Evolutionary conservation across 345 rosid species (phyloP), one percentile per base, ranked within the genome.

Genomic region (Carallia pectinifolia): DNA sequence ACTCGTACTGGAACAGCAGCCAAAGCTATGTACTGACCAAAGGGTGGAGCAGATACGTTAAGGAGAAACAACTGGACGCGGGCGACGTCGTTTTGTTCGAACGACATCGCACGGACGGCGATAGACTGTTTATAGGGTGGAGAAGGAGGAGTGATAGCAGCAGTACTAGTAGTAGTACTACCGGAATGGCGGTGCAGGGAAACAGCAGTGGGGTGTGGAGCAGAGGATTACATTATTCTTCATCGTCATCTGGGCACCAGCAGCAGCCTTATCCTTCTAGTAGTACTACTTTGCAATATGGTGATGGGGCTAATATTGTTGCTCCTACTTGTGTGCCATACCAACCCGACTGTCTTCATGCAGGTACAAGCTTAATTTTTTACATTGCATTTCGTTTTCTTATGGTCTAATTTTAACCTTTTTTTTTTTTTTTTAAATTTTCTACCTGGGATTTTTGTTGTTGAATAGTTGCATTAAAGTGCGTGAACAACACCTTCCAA

Each of bases 11-110:
- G 97, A 85, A 82, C 66, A 87, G 91, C 44, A 92, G 97, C 66
- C 97, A 91, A 40, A 91, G 97, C 83, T 91, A 91, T 63, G 97
- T 91, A 16, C 68, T 91, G 77, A 92, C 97, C 4, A 92, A 92
- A 81, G 97, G 97, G 6, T 92, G 97, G 97, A 90, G 97, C 69
- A 71, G 94, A 54, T 92, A 90, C 66, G 96, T 92, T 19, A 92
- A 90, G 70, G 97, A 92, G 74, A 92, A 92, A 76, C 86, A 85
- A 58, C 90, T 92, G 0, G 96, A 85, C 55, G 96, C 96, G 0
- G 97, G 97, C 0, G 97, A 92, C 62, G 77, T 87, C 39, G 84
- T 90, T 71, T 78, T 81, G 66, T 92, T 92, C 72, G 81, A 82
- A 63, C 85, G 95, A 30, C 88, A 87, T 80, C 82, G 83, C 17